A percentile compares a stretch with the other conserved stretches of the same genome.
Conservation (phyloP, 1,284 basidiomycete species). For the Trichosporon sp. region DNA sequence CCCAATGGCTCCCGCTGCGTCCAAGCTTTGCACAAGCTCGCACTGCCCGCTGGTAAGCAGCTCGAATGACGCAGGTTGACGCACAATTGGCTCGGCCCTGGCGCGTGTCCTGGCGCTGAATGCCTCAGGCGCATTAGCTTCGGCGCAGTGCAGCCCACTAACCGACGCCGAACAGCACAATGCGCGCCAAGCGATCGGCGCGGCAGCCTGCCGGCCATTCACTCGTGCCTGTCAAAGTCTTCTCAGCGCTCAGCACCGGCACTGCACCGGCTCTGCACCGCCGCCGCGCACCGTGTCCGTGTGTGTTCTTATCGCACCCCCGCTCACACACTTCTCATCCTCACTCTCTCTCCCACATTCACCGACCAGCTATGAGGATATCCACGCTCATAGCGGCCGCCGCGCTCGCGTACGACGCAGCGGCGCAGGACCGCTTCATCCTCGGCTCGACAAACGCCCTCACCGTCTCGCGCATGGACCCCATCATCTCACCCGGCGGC, state of each 20-base stretch:
- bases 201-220: not conserved
- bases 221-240: not conserved
- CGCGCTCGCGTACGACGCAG: not conserved
- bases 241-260: too few relatives aligned
- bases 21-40: not conserved
- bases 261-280: too few relatives aligned
- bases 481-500: constrained; percentile 43
- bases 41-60: not conserved
- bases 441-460: constrained; percentile 30
- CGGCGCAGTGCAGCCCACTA: not conserved
- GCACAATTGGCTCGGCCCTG: not conserved
- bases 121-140: not conserved
- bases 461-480: constrained; percentile 42
- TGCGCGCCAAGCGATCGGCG: not conserved
- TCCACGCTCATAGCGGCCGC: not conserved
- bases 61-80: not conserved
- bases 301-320: not conserved
- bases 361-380: not conserved
- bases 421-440: constrained; percentile 22
- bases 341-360: not conserved
- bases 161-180: not conserved
- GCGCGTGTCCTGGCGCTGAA: too few relatives aligned
- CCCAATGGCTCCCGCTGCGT: too few relatives aligned
- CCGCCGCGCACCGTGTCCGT: too few relatives aligned
- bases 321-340: not conserved